These are phyloP conservation scores for Rhynchosporium agropyri DNA, from an alignment of 2,329 filamentous ascomycete species.

Conservation along the genomic window DNA sequence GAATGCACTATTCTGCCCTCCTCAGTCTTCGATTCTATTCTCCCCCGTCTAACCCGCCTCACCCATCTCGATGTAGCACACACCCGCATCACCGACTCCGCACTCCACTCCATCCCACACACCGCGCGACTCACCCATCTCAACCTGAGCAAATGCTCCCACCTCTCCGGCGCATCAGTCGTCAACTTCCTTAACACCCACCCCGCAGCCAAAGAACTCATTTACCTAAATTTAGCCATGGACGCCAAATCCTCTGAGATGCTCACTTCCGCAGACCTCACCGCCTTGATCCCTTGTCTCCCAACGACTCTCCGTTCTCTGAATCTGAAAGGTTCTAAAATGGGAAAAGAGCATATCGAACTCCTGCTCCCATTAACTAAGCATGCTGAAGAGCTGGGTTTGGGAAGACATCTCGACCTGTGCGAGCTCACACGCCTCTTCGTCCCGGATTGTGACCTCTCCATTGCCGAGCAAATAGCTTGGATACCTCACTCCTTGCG, in stretches of 20 bases:
- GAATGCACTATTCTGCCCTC: slow-evolving; percentile 74
- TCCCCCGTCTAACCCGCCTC: slow-evolving; percentile 69
- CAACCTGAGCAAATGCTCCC: slow-evolving; percentile 75
- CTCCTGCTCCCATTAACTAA: slow-evolving; percentile 67
- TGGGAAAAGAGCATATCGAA: slow-evolving; percentile 65
- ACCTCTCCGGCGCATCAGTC: slow-evolving; percentile 66
- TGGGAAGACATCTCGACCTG: slow-evolving; percentile 69
- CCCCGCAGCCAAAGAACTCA: slow-evolving; percentile 66
- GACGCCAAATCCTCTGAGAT: slow-evolving; percentile 74
- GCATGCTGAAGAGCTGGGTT: slow-evolving; percentile 74
- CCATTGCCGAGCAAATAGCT: slow-evolving; percentile 42
- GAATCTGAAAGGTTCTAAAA: slow-evolving; percentile 74
- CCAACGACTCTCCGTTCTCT: slow-evolving; percentile 71
- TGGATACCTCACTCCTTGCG: slow-evolving; percentile 65
- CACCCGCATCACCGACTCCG: slow-evolving; percentile 73
- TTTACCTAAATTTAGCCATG: slow-evolving; percentile 73
- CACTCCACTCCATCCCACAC: slow-evolving; percentile 69
- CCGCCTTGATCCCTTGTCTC: slow-evolving; percentile 65
- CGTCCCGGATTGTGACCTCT: slow-evolving; percentile 31
- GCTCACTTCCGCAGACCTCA: slow-evolving; percentile 66
- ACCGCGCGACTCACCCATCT: slow-evolving; percentile 75
- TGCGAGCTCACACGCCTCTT: slow-evolving; percentile 54
- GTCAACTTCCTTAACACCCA: slow-evolving; percentile 73
- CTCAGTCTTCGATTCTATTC: slow-evolving; percentile 66
- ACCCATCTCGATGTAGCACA: slow-evolving; percentile 82